Conservation (phyloP, 176 grass and related monocot species). For the Juncus inflexus region DNA sequence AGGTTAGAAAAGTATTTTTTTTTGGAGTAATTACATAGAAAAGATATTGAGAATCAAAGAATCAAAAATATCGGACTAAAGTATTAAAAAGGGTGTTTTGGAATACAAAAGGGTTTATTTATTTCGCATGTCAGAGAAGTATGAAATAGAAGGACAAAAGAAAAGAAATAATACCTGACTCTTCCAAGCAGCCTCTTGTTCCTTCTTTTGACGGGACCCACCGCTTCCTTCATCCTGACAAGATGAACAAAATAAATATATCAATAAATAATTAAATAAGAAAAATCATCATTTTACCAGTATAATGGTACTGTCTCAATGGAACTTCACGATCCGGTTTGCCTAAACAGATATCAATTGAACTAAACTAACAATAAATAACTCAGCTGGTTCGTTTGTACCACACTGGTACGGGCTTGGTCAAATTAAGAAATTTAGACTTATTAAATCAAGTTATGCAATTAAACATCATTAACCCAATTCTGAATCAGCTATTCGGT, state of each 20-base stretch:
- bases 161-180: constrained; percentile 46
- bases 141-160: background rate
- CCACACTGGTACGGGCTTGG: background rate
- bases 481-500: no score
- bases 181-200: constrained; percentile 81
- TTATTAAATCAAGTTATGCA: no score
- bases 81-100: no score
- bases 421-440: no score
- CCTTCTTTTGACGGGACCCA: constrained; percentile 79
- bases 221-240: constrained; percentile 59
- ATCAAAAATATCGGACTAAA: no score
- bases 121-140: background rate
- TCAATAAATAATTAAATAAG: constrained; percentile 4
- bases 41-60: no score
- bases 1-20: background rate
- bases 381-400: background rate
- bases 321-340: no score
- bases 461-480: no score
- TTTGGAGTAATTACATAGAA: background rate
- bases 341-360: background rate
- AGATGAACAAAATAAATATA: background rate
- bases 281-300: background rate
- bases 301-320: no score
- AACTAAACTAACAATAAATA: background rate
- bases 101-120: no score